These are phyloP conservation scores for Astrocystis sublimbata DNA, from an alignment of 495 filamentous ascomycete genomes.

Conservation along the genomic window DNA sequence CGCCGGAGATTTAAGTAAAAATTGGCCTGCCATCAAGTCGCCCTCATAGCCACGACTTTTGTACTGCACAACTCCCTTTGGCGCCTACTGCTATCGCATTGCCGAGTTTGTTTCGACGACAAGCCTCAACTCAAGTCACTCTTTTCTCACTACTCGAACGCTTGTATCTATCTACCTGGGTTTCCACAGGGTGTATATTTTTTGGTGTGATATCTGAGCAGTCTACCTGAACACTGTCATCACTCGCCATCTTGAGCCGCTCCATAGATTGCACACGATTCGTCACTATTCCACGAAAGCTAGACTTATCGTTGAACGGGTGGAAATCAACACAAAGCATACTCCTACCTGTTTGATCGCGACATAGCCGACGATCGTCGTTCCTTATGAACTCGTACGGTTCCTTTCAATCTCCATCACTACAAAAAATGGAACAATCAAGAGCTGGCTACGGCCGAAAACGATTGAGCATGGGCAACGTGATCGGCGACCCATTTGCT, in stretches of 20 bases:
- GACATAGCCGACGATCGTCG: slow-evolving; percentile 12
- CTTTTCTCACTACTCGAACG: neutral
- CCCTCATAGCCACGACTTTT: neutral
- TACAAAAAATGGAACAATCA: slow-evolving; percentile 77
- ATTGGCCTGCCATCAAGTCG: neutral
- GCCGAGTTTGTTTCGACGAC: neutral
- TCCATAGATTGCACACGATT: neutral
- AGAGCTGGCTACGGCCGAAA: slow-evolving; percentile 57
- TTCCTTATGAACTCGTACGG: slow-evolving; percentile 72
- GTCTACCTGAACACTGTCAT: neutral
- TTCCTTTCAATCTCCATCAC: slow-evolving; percentile 70
- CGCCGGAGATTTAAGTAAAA: neutral
- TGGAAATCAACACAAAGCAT: slow-evolving; percentile 11
- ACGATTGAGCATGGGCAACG: slow-evolving; percentile 77
- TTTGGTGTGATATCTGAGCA: neutral
- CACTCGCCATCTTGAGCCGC: neutral
- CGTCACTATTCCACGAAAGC: neutral
- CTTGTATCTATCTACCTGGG: slow-evolving; percentile 3
- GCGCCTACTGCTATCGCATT: neutral
- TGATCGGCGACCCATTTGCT: slow-evolving; percentile 94
- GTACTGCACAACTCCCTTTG: neutral
- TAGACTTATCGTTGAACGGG: slow-evolving; percentile 7
- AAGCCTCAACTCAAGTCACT: neutral
- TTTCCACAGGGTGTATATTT: neutral
- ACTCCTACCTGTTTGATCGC: slow-evolving; percentile 20